Evolutionary conservation across 139 green algal species (phyloP), one percentile per base, ranked within the genome.

Genomic region (Nannochloris sp.): DNA sequence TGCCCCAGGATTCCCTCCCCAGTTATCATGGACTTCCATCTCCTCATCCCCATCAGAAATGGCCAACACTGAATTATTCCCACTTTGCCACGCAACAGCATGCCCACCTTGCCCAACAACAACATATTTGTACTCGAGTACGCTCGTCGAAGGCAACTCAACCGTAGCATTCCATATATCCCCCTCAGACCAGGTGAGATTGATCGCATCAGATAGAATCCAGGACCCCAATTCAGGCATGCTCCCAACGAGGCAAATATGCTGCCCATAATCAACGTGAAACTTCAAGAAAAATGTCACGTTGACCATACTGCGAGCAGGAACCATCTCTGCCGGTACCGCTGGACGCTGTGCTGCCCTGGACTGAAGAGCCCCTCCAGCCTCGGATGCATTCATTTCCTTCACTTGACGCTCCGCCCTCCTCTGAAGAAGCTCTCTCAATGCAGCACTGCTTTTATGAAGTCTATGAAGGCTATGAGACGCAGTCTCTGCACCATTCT

Each of bases 61-160:
- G 2, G 78, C 78, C 48, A 84, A 65, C 51, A 84, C 78, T 24
- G 55, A 69, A 72, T 84, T 84, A 71, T 83, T 83, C 62, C 78
- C 78, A 18, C 57, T 48, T 63, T 84, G 78, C 78, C 78, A 84
- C 18, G 64, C 63, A 12, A 73, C 21, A 11, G 78, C 71, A 3
- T 62, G 31, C 3, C 66, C 62, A 9, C 27, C 44, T 24, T 70
- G 60, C 6, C 71, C 78, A 58, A 83, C 56, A 37, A 84, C 50
- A 9, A 84, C 71, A 36, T 79, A 84, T 59, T 84, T 84, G 68
- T 84, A 84, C 75, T 84, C 78, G 1, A 64, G 46, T 4, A 84
- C 50, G 6, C 37, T 44, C 4, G 62, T 67, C 27, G 71, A 44
- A 34, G 74, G 74, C 29, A 84, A 60, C 23, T 70, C 44, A 25